phyloP scores from a whole-genome alignment of 1,284 basidiomycete genomes.

The Mycena citricolor region DNA sequence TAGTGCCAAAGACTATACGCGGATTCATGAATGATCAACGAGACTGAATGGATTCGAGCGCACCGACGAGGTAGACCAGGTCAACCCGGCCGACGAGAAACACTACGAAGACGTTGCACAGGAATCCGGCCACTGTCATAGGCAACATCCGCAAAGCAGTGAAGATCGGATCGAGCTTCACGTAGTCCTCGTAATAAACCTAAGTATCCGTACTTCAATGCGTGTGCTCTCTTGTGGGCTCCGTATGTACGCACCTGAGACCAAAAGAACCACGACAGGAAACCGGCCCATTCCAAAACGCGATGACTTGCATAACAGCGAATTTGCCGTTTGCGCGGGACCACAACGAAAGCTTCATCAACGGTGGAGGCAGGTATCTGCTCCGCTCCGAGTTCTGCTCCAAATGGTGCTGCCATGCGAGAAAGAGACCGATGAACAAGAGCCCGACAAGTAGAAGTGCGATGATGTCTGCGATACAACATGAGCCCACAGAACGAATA shows the following conservation, averaged over 20 bases:
- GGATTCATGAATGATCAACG: background rate
- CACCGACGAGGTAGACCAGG: slow-evolving; percentile 45
- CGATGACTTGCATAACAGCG: slow-evolving; percentile 64
- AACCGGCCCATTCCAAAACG: slow-evolving; percentile 72
- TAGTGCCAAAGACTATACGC: slow-evolving; percentile 42
- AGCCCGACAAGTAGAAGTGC: slow-evolving; percentile 64
- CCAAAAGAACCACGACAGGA: slow-evolving; percentile 59
- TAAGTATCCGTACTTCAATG: too few species aligned
- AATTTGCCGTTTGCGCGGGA: slow-evolving; percentile 63
- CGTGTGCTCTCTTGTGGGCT: too few species aligned
- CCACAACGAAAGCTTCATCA: slow-evolving; percentile 77
- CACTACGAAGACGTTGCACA: slow-evolving; percentile 57
- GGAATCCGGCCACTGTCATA: slow-evolving; percentile 53
- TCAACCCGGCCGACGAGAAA: slow-evolving; percentile 48
- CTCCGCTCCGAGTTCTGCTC: too few species aligned
- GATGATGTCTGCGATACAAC: slow-evolving; percentile 45
- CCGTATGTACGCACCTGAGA: slow-evolving; percentile 46
- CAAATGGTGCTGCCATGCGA: slow-evolving; percentile 57
- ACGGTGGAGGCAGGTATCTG: slow-evolving; percentile 52
- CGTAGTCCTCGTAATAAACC: slow-evolving; percentile 44
- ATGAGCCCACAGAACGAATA: slow-evolving; percentile 4
- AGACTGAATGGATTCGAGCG: slow-evolving; percentile 13
- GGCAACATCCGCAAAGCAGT: slow-evolving; percentile 71
- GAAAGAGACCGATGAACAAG: slow-evolving; percentile 55
- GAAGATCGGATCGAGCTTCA: slow-evolving; percentile 43